phyloP scores from a whole-genome alignment of 2,329 filamentous ascomycete species.

The Cordyceps javanica region DNA sequence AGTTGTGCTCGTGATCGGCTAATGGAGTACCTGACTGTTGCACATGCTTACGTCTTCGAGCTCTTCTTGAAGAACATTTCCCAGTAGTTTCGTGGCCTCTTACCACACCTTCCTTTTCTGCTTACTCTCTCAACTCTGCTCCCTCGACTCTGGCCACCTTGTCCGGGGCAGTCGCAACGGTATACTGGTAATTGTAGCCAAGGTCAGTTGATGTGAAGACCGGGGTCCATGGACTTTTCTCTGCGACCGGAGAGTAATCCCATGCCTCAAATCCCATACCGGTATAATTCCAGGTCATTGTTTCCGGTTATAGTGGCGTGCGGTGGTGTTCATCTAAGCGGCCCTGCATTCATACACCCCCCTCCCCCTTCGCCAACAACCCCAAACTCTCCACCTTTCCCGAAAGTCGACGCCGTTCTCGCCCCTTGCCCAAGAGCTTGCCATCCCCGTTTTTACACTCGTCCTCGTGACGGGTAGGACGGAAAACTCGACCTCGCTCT shows the following conservation, averaged over 20 bases:
- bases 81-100: neutral
- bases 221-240: neutral
- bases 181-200: neutral
- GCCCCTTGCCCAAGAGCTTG: neutral
- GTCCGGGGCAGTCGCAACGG: neutral
- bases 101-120: neutral
- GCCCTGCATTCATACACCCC: neutral
- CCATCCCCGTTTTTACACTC: conserved; percentile 3
- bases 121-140: neutral
- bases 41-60: neutral
- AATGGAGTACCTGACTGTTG: neutral
- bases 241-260: neutral
- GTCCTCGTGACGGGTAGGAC: conserved; percentile 6
- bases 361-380: neutral
- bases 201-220: neutral
- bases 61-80: too few species aligned
- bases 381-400: conserved; percentile 9
- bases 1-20: neutral
- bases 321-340: neutral
- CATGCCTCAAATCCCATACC: neutral
- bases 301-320: neutral
- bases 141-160: neutral
- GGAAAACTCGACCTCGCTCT: neutral
- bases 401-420: conserved; percentile 12
- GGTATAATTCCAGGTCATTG: neutral